Conservation (phyloP, 768 basidiomycete genomes). For the Lentinula lateritia region DNA sequence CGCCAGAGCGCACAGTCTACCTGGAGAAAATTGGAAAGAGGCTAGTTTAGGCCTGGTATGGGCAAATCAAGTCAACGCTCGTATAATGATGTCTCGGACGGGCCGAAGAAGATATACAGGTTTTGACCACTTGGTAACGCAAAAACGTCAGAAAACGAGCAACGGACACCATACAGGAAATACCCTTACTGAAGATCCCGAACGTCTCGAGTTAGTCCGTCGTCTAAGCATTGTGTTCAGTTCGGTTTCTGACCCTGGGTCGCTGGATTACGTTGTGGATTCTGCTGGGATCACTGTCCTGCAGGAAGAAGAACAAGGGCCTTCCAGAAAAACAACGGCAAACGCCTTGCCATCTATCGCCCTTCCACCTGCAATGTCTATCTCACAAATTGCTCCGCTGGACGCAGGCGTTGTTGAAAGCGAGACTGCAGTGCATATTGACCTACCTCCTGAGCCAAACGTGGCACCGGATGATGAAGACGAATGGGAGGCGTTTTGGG, state of each 20-base stretch:
- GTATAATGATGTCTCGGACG: constrained; percentile 80
- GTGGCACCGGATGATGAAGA: constrained; percentile 19
- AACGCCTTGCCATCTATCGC: constrained; percentile 9
- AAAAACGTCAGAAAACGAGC: constrained; percentile 15
- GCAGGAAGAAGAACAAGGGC: constrained; percentile 15
- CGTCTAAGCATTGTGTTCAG: constrained; percentile 77
- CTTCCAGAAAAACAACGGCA: neutral
- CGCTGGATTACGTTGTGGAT: constrained; percentile 74
- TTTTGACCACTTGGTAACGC: constrained; percentile 13
- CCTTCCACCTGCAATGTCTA: neutral
- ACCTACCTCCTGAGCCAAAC: constrained; percentile 16
- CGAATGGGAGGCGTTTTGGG: constrained; percentile 47
- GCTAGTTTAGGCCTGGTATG: constrained; percentile 85
- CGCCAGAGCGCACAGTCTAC: constrained; percentile 51
- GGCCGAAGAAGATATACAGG: constrained; percentile 56
- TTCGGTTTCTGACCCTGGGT: constrained; percentile 47
- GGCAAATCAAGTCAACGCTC: constrained; percentile 87
- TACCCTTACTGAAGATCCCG: neutral
- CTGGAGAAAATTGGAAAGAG: constrained; percentile 63
- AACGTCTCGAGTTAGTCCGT: constrained; percentile 41
- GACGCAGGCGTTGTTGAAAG: constrained; percentile 28
- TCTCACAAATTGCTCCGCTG: constrained; percentile 24
- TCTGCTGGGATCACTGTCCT: constrained; percentile 45
- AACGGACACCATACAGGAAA: neutral
- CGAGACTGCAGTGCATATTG: constrained; percentile 10